Base-by-base conservation (phyloP, 495 filamentous ascomycete species). In the Podospora pseudoanserina region DNA sequence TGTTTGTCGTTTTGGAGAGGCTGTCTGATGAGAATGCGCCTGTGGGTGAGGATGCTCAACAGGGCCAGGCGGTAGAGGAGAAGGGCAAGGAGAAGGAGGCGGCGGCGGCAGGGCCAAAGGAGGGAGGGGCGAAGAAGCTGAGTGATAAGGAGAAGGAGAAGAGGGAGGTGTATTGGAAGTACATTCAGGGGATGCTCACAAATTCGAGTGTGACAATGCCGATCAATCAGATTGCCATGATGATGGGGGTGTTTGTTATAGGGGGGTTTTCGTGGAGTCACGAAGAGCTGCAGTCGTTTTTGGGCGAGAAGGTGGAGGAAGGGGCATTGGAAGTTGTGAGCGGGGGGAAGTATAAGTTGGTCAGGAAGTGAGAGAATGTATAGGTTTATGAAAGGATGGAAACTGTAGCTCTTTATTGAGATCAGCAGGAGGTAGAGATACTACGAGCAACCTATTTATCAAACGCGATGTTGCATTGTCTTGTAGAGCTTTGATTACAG, bases 101-200 rank as follows among this genome's bases (percentile, higher is more conserved):
- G 7, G 49, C 34, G 19, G n/a, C 70, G 5, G 61, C 44, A 23
- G 61, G 23, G 1, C 3, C 23, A 4, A 20, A 1, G 23, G n/a
- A 28, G 4, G 59, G 49, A 19, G 80, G 85, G 0, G 83, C 82
- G 80, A 80, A 23, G 49, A 70, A 70, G 11, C 69, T 80, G 27
- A 76, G 74, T 32, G 78, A 80, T 44, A 81, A 84, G 54, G 86
- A 87, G 16, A 85, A 84, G 75, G 92, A 96, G 81, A 94, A 93
- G 74, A 90, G 90, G 61, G 85, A 86, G 64, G 83, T 97, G 53
- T 96, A 97, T 80, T 91, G 89, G 88, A 88, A 92, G 75, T 97
- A 95, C 75, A 92, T 99, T 67, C 82, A 91, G 63, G 92, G 91
- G 59, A 97, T 99, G 94, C 80, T 99, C 79, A 98, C 91, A 67